Evolutionary conservation across 2,329 filamentous ascomycete genomes (phyloP).

Genomic region (Trichophyton simii): DNA sequence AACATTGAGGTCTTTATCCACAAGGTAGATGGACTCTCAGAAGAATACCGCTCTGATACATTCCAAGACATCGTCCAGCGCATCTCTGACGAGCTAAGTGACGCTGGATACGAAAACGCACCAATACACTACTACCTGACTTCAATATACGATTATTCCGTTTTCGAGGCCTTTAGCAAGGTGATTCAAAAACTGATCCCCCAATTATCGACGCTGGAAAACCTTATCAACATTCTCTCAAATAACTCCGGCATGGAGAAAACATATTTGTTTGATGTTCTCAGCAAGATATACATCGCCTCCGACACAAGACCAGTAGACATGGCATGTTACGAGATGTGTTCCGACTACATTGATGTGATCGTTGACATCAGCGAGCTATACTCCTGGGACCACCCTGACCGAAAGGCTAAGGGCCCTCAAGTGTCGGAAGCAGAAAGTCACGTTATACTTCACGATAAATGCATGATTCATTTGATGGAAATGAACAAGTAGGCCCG

Average conservation of each 20-base stretch:
- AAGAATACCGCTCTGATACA: constrained; percentile 92
- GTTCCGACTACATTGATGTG: constrained; percentile 95
- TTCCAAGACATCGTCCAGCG: constrained; percentile 93
- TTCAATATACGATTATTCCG: constrained; percentile 95
- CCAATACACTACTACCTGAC: constrained; percentile 92
- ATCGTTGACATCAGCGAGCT: constrained; percentile 95
- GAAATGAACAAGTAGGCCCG: constrained; percentile 52
- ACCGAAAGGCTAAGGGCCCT: constrained; percentile 30
- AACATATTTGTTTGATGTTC: constrained; percentile 92
- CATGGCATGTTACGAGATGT: constrained; percentile 94
- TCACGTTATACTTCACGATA: constrained; percentile 50
- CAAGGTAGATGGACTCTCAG: constrained; percentile 94
- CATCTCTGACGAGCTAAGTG: constrained; percentile 89
- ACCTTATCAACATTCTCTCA: constrained; percentile 85
- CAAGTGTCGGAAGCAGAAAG: constrained; percentile 48
- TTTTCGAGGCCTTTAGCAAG: constrained; percentile 96
- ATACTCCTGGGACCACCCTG: constrained; percentile 59
- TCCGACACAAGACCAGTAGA: constrained; percentile 88
- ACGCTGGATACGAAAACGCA: constrained; percentile 84
- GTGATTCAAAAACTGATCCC: constrained; percentile 97
- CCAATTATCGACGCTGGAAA: constrained; percentile 81
- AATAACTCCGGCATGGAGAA: constrained; percentile 94
- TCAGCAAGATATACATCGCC: constrained; percentile 97
- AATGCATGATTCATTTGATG: constrained; percentile 50
- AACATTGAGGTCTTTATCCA: constrained; percentile 98